phyloP scores from a whole-genome alignment of 495 filamentous ascomycete genomes.

The Aspergillus campestris region DNA sequence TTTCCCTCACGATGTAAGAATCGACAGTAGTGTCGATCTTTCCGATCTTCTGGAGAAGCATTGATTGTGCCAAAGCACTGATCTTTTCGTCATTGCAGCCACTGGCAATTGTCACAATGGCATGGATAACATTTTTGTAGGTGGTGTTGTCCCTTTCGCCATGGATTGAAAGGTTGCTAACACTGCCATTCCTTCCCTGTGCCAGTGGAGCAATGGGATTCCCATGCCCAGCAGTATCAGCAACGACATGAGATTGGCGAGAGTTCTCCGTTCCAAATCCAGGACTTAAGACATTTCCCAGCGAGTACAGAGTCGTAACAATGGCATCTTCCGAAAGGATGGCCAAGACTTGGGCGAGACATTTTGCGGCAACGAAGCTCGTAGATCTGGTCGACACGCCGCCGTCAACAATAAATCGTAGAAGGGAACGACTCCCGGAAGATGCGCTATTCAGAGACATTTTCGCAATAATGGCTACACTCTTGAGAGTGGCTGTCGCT shows the following conservation, averaged over 20 bases:
- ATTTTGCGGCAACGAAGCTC: conserved; percentile 66
- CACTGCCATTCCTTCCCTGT: conserved; percentile 59
- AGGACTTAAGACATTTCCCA: conserved; percentile 85
- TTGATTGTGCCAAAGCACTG: conserved; percentile 86
- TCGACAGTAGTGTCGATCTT: conserved; percentile 72
- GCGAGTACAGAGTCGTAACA: conserved; percentile 87
- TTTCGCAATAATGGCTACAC: conserved; percentile 71
- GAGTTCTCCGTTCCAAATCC: conserved; percentile 34
- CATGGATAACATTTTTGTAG: conserved; percentile 75
- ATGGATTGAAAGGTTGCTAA: conserved; percentile 62
- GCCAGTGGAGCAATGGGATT: conserved; percentile 36
- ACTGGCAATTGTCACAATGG: conserved; percentile 78
- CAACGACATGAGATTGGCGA: conserved; percentile 20
- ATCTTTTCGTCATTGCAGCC: conserved; percentile 82
- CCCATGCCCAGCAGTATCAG: conserved; percentile 16
- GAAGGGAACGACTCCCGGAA: conserved; percentile 69
- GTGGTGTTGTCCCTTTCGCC: conserved; percentile 68
- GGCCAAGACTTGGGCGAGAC: conserved; percentile 68
- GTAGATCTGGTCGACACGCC: conserved; percentile 50
- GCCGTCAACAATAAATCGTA: conserved; percentile 77
- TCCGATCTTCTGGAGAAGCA: conserved; percentile 87
- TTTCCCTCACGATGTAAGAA: conserved; percentile 72
- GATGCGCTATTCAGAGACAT: conserved; percentile 63
- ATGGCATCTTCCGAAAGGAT: conserved; percentile 83
- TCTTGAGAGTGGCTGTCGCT: conserved; percentile 67